Base-by-base conservation (phyloP, 208 protist genomes). In the Crithidia fasciculata region DNA sequence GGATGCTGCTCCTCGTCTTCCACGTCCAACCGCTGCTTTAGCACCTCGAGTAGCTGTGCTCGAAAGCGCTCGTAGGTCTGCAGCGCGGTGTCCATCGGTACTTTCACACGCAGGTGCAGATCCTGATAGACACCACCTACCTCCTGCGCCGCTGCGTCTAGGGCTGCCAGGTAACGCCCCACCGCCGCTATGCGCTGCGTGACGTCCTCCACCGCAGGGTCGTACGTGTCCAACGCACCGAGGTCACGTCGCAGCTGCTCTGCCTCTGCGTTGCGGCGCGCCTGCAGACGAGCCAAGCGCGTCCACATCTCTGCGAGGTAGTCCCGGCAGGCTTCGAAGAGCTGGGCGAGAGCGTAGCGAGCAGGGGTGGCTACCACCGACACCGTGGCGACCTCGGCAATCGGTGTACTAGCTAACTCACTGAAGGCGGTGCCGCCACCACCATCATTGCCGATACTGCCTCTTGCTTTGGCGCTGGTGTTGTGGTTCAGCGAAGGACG, bases 141-240 rank as follows among this genome's bases (percentile, higher is more conserved):
- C 28, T 59, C 57, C 43, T 40, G 56, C 56, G 76, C 44, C 73
- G 78, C 81, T 15, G 55, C 56, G 28, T 78, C 74, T 40, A 90
- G 63, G 49, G 75, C 74, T 2, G 63, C 73, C 47, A 83, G 43
- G 50, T 90, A 82, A 4, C 52, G 54, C 15, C 65, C 61, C 39
- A 87, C 78, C 37, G 79, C 74, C 41, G 55, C 52, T 0, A 69
- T 71, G 47, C 82, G 73, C 6, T 7, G 41, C 10, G 43, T 39
- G 12, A 82, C 63, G n/a, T 81, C 77, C 37, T 81, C 81, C 4
- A 66, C 69, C 5, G 80, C 72, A 0, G 86, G 86, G 43, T 90
- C 86, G 57, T 90, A 90, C 18, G 58, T 62, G 55, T 90, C 86
- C 47, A 90, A 71, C 3, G 16, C 53, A 7, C 53, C 37, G 19